Conservation (phyloP, 2,329 filamentous ascomycete species). For the Pseudogymnoascus sp. region DNA sequence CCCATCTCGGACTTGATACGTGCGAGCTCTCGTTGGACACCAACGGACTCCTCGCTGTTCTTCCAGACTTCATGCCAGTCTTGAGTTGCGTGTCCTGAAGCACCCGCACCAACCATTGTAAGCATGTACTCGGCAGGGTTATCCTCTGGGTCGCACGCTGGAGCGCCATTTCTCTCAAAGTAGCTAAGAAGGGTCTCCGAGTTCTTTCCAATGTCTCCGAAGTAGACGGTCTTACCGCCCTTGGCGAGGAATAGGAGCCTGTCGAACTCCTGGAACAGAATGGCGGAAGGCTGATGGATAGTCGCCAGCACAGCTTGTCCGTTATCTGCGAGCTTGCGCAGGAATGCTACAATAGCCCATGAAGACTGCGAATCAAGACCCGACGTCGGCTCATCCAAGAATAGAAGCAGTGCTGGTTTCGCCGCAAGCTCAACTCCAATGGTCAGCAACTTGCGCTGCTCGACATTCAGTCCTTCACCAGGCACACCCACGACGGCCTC, state of each 20-base stretch:
- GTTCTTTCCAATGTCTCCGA: slow-evolving; percentile 61
- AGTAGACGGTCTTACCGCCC: slow-evolving; percentile 74
- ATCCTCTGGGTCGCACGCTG: slow-evolving; percentile 56
- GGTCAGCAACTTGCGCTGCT: slow-evolving; percentile 69
- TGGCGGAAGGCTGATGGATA: slow-evolving; percentile 89
- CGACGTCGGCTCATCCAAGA: slow-evolving; percentile 91
- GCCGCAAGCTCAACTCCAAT: slow-evolving; percentile 95
- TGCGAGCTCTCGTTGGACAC: slow-evolving; percentile 29
- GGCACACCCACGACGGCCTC: slow-evolving; percentile 88
- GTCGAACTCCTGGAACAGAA: slow-evolving; percentile 88
- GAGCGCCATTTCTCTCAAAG: slow-evolving; percentile 66
- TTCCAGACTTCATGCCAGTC: slow-evolving; percentile 48
- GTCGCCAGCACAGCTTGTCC: slow-evolving; percentile 91
- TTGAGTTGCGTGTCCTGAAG: slow-evolving; percentile 49
- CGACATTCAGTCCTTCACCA: slow-evolving; percentile 73
- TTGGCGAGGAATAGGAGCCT: slow-evolving; percentile 69
- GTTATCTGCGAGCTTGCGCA: slow-evolving; percentile 82
- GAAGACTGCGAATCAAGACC: slow-evolving; percentile 91
- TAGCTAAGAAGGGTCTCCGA: slow-evolving; percentile 42
- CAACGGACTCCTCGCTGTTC: slow-evolving; percentile 27
- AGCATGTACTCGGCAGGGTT: slow-evolving; percentile 74
- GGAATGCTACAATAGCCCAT: slow-evolving; percentile 81
- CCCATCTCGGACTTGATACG: slow-evolving; percentile 21
- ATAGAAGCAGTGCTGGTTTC: slow-evolving; percentile 80
- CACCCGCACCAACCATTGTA: slow-evolving; percentile 50